phyloP scores from a whole-genome alignment of 805 yeast genomes.

The Blastobotrys chiropterorum region DNA sequence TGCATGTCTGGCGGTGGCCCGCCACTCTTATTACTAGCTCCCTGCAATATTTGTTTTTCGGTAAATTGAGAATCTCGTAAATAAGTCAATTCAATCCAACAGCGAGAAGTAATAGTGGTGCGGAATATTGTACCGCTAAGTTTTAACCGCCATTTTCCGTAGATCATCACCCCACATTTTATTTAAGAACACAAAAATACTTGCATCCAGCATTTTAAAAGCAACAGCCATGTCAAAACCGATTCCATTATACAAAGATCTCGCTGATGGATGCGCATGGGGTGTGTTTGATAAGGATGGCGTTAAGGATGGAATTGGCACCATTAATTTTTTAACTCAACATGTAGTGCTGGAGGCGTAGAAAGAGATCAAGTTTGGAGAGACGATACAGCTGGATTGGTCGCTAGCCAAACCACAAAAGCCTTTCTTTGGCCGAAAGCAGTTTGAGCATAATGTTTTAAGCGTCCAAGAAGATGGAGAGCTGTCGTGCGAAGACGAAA shows the following conservation, averaged over 20 bases:
- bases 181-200: background rate
- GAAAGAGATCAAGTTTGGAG: constrained; percentile 10
- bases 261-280: constrained; percentile 17
- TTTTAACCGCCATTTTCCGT: too few relatives aligned
- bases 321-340: constrained; percentile 8
- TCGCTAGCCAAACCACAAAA: constrained; percentile 9
- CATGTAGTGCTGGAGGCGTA: constrained; percentile 8
- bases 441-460: constrained; percentile 6
- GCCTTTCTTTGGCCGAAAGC: constrained; percentile 12
- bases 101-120: too few relatives aligned
- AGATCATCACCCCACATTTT: background rate
- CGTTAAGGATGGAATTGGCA: constrained; percentile 10
- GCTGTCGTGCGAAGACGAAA: constrained; percentile 26
- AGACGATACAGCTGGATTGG: constrained; percentile 13
- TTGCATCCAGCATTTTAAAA: too few relatives aligned
- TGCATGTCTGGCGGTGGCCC: background rate
- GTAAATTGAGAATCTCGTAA: too few relatives aligned
- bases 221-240: constrained; percentile 7
- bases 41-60: background rate
- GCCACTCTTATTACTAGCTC: background rate
- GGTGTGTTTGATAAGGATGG: constrained; percentile 14
- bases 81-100: too few relatives aligned
- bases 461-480: constrained; percentile 4
- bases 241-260: constrained; percentile 7
- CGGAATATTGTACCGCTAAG: too few relatives aligned